phyloP scores from a whole-genome alignment of 2,329 filamentous ascomycete genomes.

The Exophiala sp. region DNA sequence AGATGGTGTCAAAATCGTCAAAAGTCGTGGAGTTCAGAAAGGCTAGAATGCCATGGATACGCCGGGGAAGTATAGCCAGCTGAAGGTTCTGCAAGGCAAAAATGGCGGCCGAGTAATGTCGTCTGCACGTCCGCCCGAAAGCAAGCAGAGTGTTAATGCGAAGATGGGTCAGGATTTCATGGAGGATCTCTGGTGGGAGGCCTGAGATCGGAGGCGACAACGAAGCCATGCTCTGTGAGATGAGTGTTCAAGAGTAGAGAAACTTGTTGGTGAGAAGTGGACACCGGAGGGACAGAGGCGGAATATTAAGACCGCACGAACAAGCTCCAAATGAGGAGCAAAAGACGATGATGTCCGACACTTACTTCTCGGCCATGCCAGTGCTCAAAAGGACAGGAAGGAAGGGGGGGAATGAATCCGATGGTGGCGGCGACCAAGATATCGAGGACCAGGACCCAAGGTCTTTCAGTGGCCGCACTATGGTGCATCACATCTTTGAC shows the following conservation, averaged over 20 bases:
- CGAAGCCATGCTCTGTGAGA: not conserved
- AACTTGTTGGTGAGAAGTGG: not conserved
- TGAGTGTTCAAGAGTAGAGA: too few species aligned
- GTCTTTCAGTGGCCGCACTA: not conserved
- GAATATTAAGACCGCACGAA: not conserved
- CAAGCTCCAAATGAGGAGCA: not conserved
- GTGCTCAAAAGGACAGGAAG: not conserved
- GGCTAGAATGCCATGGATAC: conserved; percentile 33
- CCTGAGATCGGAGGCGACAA: conserved; percentile 2
- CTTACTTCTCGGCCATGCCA: not conserved
- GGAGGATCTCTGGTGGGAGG: conserved; percentile 33
- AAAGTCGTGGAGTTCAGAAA: conserved; percentile 30
- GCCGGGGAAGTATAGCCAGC: conserved; percentile 33
- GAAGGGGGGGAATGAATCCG: conserved; percentile 1
- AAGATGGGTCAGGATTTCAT: conserved; percentile 33
- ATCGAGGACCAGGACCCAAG: conserved; percentile 1
- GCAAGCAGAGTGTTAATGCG: conserved; percentile 31
- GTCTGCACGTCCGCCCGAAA: conserved; percentile 33
- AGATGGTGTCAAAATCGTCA: conserved; percentile 16
- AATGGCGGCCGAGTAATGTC: conserved; percentile 30
- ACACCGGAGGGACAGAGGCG: not conserved
- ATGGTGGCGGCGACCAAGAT: not conserved
- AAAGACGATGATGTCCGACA: not conserved
- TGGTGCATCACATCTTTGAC: not conserved
- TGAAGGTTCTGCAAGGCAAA: conserved; percentile 32